phyloP scores from a whole-genome alignment of 139 green algal genomes.

The Chlamydomonas sp. region DNA sequence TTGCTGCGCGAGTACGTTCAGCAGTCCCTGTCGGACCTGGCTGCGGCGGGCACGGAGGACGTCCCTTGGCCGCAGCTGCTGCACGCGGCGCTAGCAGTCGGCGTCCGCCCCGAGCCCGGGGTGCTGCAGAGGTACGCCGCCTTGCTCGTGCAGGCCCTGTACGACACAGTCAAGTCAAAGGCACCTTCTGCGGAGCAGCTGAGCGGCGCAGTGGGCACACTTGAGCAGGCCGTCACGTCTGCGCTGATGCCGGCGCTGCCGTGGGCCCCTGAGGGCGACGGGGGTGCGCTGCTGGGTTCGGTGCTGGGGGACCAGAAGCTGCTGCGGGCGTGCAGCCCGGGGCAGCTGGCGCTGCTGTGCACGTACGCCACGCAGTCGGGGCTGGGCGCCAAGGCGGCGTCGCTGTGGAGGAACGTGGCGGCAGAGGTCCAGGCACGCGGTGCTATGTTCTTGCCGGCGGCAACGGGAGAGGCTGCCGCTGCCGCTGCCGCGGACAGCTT shows the following conservation, averaged over 20 bases:
- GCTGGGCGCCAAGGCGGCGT: background rate
- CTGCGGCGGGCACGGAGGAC: background rate
- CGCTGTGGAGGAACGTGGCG: background rate
- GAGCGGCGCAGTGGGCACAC: background rate
- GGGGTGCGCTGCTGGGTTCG: background rate
- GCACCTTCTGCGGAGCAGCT: too few relatives aligned
- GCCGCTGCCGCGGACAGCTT: too few relatives aligned
- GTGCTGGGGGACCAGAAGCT: background rate
- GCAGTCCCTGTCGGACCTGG: background rate
- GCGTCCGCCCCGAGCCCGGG: background rate
- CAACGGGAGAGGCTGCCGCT: too few relatives aligned
- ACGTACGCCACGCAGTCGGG: background rate
- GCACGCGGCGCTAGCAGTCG: background rate
- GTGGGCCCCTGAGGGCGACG: background rate
- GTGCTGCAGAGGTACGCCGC: background rate
- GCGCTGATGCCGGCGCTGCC: conserved; percentile 30
- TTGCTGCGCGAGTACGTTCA: background rate
- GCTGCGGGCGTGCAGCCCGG: background rate
- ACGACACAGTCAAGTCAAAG: too few relatives aligned
- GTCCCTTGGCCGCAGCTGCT: background rate
- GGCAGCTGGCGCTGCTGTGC: conserved; percentile 17
- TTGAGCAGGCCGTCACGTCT: background rate
- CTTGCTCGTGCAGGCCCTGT: background rate
- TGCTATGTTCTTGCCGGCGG: too few relatives aligned
- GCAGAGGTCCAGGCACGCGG: background rate